Evolutionary conservation across 139 green algal genomes (phyloP), one percentile per base, ranked within the genome.

Genomic region (Nannochloris sp.): DNA sequence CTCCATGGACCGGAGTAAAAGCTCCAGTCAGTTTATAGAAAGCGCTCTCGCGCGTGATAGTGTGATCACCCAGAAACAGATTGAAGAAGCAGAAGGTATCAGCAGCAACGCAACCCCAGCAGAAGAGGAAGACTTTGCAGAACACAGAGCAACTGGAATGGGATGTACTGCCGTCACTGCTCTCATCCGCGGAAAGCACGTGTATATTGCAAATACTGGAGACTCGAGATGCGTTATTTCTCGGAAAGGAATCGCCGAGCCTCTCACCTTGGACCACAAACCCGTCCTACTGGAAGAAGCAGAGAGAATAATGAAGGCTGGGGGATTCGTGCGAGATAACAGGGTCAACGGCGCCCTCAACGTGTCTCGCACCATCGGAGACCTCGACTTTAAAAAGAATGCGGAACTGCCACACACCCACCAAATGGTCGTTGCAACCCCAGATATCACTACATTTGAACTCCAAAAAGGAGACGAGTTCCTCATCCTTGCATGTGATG

Each of bases 271-370:
- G 46, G 88, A 95, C 69, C 88, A 96, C 68, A 95, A 96, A 65
- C 89, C 89, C 68, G 86, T 61, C 13, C 66, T 89, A 30, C 80
- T 88, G 43, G 65, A 56, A 9, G 90, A 97, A 67, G 71, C 76
- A 11, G 67, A 72, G 10, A 80, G 90, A 60, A 96, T 96, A 56
- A 82, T 86, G 25, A 71, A 71, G 53, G 90, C 90, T 8, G 90
- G 90, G 36, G 84, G 77, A 30, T 89, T 87, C 63, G 72, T 85
- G 17, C 66, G 65, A 3, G 69, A 81, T 59, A 75, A 66, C 66
- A 75, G 90, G 26, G 90, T 97, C 9, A 97, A 97, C 50, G 90
- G 89, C 70, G 92, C 92, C 49, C 77, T 97, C 2, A 96, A 97
- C 69, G 78, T 98, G 65, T 92, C 82, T 3, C 82, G 92, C 29